A percentile compares a stretch with the other conserved stretches of the same genome.
Conservation (phyloP, 2,329 filamentous ascomycete genomes). For the Lasiodiplodia theobromae region DNA sequence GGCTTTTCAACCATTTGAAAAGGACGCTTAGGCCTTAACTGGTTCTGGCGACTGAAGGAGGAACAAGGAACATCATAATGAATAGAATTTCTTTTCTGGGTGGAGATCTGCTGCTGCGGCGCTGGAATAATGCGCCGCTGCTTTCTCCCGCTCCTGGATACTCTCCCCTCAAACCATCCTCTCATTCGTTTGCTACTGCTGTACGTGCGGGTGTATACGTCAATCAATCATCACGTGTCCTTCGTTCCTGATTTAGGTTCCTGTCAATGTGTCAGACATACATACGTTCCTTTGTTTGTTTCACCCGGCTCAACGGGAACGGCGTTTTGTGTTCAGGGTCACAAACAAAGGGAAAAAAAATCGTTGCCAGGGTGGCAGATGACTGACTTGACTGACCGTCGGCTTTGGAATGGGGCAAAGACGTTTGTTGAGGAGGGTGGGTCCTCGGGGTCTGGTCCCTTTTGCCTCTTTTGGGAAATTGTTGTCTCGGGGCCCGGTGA, state of each 20-base stretch:
- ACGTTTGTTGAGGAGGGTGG: too few relatives aligned
- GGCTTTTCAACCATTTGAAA: not conserved
- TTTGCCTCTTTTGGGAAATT: too few relatives aligned
- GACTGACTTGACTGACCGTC: too few relatives aligned
- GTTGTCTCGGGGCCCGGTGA: too few relatives aligned
- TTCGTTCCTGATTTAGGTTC: not conserved
- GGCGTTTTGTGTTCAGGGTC: too few relatives aligned
- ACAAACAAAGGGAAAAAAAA: not conserved
- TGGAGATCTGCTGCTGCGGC: not conserved
- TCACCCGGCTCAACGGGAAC: too few relatives aligned
- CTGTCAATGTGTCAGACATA: not conserved
- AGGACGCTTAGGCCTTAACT: constrained; percentile 2
- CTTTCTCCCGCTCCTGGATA: not conserved
- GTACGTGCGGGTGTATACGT: not conserved
- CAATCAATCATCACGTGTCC: not conserved
- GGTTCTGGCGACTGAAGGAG: not conserved
- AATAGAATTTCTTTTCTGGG: not conserved
- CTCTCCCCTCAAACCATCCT: not conserved
- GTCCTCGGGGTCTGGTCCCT: too few relatives aligned
- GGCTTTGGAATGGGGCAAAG: too few relatives aligned
- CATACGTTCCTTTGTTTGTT: not conserved
- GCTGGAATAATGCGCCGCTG: not conserved
- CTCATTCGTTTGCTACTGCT: not conserved
- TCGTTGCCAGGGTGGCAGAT: not conserved
- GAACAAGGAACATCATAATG: not conserved